These are phyloP conservation scores for Mortierella polycephala DNA, from an alignment of 371 early-diverging fungal genomes.

Conservation along the genomic window DNA sequence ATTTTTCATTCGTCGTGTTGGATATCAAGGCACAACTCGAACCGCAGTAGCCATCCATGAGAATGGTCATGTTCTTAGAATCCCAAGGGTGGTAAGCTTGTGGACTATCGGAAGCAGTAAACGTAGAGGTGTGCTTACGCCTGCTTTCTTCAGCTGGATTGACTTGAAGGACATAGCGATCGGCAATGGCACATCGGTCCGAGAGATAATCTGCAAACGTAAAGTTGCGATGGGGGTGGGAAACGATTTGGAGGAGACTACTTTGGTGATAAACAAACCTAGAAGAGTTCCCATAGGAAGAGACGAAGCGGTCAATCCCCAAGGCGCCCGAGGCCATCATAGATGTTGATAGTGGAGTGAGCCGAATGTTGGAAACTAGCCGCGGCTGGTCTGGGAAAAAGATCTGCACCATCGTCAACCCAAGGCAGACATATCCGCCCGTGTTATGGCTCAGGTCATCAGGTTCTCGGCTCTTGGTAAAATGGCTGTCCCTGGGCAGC, in stretches of 20 bases:
- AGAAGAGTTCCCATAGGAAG: slow-evolving; percentile 11
- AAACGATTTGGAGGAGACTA: background rate
- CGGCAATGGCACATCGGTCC: slow-evolving; percentile 20
- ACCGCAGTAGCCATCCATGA: slow-evolving; percentile 38
- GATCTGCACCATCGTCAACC: slow-evolving; percentile 14
- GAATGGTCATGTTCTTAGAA: slow-evolving; percentile 30
- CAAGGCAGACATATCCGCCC: slow-evolving; percentile 27
- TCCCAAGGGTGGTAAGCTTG: slow-evolving; percentile 26
- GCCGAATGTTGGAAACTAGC: slow-evolving; percentile 26
- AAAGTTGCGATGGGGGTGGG: slow-evolving; percentile 18
- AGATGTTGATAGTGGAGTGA: slow-evolving; percentile 15
- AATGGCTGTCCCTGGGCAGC: slow-evolving; percentile 7
- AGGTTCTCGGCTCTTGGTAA: slow-evolving; percentile 24
- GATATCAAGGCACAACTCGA: slow-evolving; percentile 42
- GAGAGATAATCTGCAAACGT: slow-evolving; percentile 28
- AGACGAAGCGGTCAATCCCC: slow-evolving; percentile 16
- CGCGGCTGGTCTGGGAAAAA: slow-evolving; percentile 31
- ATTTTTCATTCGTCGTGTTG: slow-evolving; percentile 24
- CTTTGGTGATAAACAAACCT: background rate
- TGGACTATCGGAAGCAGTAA: background rate
- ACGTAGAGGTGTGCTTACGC: slow-evolving; percentile 4
- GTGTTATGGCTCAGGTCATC: slow-evolving; percentile 35
- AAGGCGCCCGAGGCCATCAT: slow-evolving; percentile 17
- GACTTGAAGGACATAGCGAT: slow-evolving; percentile 6
- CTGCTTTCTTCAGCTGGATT: slow-evolving; percentile 18